Evolutionary conservation across 2,329 filamentous ascomycete species (phyloP).

Genomic region (Cytospora mali): DNA sequence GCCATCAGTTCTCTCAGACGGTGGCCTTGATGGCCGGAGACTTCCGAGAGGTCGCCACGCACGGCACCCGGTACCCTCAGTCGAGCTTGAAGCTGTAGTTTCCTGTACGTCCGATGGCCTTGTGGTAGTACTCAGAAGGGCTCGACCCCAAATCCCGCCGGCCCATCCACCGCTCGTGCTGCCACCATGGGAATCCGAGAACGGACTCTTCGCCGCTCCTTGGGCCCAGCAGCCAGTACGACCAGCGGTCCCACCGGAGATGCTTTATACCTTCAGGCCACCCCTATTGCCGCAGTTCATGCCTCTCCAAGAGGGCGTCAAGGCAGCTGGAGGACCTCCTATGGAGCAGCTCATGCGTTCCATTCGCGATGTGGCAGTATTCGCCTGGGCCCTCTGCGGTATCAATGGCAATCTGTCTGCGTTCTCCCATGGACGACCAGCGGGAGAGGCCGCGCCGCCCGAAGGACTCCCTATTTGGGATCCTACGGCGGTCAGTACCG

Average conservation of each 20-base stretch:
- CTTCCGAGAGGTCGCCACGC: slow-evolving; percentile 22
- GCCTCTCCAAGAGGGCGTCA: slow-evolving; percentile 48
- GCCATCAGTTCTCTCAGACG: slow-evolving; percentile 1
- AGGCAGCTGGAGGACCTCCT: slow-evolving; percentile 55
- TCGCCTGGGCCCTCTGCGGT: slow-evolving; percentile 79
- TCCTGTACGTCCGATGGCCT: slow-evolving; percentile 88
- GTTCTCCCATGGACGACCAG: slow-evolving; percentile 63
- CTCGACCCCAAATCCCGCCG: slow-evolving; percentile 69
- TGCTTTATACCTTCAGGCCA: slow-evolving; percentile 47
- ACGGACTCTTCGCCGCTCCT: slow-evolving; percentile 76
- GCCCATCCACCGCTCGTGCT: slow-evolving; percentile 50
- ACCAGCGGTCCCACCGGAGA: slow-evolving; percentile 47
- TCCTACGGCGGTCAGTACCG: slow-evolving; percentile 39
- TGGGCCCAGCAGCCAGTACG: slow-evolving; percentile 72
- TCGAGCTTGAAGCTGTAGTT: slow-evolving; percentile 86
- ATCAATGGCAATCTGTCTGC: slow-evolving; percentile 76
- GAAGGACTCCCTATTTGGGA: slow-evolving; percentile 65
- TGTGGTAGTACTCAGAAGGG: slow-evolving; percentile 77
- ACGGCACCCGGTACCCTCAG: slow-evolving; percentile 43
- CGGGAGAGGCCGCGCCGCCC: slow-evolving; percentile 64
- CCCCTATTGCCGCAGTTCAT: slow-evolving; percentile 48
- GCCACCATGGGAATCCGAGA: slow-evolving; percentile 50
- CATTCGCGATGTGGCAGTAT: slow-evolving; percentile 84
- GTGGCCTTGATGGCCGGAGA: background rate
- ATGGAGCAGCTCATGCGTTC: slow-evolving; percentile 72